phyloP scores from a whole-genome alignment of 1,284 basidiomycete species.

The Wallemia mellicola region DNA sequence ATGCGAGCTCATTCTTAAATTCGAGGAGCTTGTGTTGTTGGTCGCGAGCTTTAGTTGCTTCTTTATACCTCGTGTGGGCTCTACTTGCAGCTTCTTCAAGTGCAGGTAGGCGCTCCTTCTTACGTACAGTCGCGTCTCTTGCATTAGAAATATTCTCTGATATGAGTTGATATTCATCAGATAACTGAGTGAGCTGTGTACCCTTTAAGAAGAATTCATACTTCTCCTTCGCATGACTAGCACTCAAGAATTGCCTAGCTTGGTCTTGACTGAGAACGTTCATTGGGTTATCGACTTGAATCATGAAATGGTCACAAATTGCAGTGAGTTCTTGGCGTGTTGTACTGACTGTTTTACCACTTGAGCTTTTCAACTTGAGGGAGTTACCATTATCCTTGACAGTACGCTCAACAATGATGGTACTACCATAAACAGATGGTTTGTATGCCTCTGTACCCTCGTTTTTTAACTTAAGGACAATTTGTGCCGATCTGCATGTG shows the following conservation, averaged over 20 bases:
- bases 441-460: slow-evolving; percentile 64
- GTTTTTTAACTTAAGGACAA: slow-evolving; percentile 58
- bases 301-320: slow-evolving; percentile 79
- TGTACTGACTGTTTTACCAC: slow-evolving; percentile 35
- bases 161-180: slow-evolving; percentile 53
- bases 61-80: slow-evolving; percentile 30
- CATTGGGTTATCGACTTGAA: slow-evolving; percentile 89
- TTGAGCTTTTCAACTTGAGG: slow-evolving; percentile 52
- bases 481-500: slow-evolving; percentile 29
- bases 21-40: slow-evolving; percentile 35
- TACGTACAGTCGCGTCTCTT: slow-evolving; percentile 24
- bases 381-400: slow-evolving; percentile 41
- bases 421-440: slow-evolving; percentile 47
- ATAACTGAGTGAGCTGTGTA: slow-evolving; percentile 65
- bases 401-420: slow-evolving; percentile 53
- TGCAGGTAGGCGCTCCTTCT: slow-evolving; percentile 38
- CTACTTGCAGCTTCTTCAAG: slow-evolving; percentile 30
- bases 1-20: slow-evolving; percentile 53
- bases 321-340: slow-evolving; percentile 58
- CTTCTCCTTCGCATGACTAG: slow-evolving; percentile 54
- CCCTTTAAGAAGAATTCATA: slow-evolving; percentile 91
- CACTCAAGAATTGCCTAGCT: slow-evolving; percentile 57
- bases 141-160: slow-evolving; percentile 38
- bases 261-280: slow-evolving; percentile 41
- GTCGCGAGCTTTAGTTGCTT: slow-evolving; percentile 38